Percentiles rank a stretch among this genome's conserved stretches.
Conservation (phyloP, 2,329 filamentous ascomycete species). For the Curvularia eragrostidis region DNA sequence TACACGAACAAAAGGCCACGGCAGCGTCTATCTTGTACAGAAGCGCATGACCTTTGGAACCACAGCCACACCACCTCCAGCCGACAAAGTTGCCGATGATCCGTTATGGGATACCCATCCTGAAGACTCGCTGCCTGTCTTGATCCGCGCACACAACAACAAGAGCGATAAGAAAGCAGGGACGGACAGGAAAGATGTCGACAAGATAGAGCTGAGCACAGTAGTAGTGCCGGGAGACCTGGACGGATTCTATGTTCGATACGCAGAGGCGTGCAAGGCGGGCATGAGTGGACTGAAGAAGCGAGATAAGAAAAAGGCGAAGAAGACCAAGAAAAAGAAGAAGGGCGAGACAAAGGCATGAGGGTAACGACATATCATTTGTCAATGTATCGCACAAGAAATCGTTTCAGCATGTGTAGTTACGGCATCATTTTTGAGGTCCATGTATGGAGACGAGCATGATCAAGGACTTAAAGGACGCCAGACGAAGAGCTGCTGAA, state of each 20-base stretch:
- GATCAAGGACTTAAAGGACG: not conserved
- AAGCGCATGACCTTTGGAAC: slow-evolving; percentile 66
- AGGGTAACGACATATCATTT: not conserved
- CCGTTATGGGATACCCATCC: slow-evolving; percentile 67
- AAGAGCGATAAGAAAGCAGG: slow-evolving; percentile 59
- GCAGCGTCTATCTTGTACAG: slow-evolving; percentile 76
- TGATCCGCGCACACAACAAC: slow-evolving; percentile 86
- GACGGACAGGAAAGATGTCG: slow-evolving; percentile 51
- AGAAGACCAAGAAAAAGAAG: slow-evolving; percentile 75
- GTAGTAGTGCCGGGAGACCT: slow-evolving; percentile 77
- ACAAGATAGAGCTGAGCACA: slow-evolving; percentile 80
- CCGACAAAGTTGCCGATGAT: slow-evolving; percentile 55
- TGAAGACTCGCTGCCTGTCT: slow-evolving; percentile 69
- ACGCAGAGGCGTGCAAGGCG: slow-evolving; percentile 88
- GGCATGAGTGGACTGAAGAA: slow-evolving; percentile 93
- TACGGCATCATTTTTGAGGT: not conserved
- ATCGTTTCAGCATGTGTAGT: not conserved
- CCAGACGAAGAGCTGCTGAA: not conserved
- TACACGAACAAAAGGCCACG: slow-evolving; percentile 72
- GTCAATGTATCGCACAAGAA: not conserved
- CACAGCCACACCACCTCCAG: slow-evolving; percentile 44
- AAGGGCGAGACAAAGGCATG: slow-evolving; percentile 52
- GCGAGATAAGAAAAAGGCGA: slow-evolving; percentile 85
- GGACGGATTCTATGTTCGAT: slow-evolving; percentile 80
- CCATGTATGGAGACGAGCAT: not conserved